These are phyloP conservation scores for Thuidium tamariscinum DNA, from an alignment of 225 moss, liverwort and hornwort genomes.

Conservation along the genomic window DNA sequence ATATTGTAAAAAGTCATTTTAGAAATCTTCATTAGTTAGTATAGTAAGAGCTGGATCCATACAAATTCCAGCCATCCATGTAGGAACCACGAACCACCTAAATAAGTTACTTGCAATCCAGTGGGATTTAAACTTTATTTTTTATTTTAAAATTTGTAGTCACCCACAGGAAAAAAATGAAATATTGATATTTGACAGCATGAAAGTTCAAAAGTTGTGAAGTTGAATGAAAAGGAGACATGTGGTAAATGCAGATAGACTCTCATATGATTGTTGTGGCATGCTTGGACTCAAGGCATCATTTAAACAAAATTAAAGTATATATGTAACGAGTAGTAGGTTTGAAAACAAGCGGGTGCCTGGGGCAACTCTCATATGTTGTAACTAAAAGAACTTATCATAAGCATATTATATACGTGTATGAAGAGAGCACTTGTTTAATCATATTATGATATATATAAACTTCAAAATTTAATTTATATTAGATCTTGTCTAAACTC, in stretches of 20 bases:
- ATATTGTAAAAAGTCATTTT: too few relatives aligned
- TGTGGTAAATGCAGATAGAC: neutral
- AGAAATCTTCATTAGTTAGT: too few relatives aligned
- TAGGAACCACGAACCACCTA: too few relatives aligned
- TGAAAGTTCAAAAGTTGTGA: neutral
- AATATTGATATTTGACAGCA: neutral
- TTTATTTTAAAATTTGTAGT: too few relatives aligned
- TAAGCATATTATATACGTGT: neutral
- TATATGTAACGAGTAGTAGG: neutral
- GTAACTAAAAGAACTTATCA: too few relatives aligned
- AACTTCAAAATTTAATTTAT: neutral
- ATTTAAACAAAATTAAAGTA: neutral
- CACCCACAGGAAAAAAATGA: too few relatives aligned
- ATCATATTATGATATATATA: neutral
- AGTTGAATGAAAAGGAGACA: neutral
- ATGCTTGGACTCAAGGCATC: neutral
- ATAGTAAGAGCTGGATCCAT: too few relatives aligned
- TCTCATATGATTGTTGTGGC: too few relatives aligned
- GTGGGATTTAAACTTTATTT: neutral
- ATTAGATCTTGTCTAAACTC: neutral
- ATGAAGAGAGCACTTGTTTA: rapidly evolving
- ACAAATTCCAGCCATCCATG: too few relatives aligned
- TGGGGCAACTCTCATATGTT: too few relatives aligned
- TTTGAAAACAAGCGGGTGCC: too few relatives aligned
- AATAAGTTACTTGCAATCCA: too few relatives aligned